phyloP scores from a whole-genome alignment of 2,329 filamentous ascomycete genomes.

The Monosporascus sp. region DNA sequence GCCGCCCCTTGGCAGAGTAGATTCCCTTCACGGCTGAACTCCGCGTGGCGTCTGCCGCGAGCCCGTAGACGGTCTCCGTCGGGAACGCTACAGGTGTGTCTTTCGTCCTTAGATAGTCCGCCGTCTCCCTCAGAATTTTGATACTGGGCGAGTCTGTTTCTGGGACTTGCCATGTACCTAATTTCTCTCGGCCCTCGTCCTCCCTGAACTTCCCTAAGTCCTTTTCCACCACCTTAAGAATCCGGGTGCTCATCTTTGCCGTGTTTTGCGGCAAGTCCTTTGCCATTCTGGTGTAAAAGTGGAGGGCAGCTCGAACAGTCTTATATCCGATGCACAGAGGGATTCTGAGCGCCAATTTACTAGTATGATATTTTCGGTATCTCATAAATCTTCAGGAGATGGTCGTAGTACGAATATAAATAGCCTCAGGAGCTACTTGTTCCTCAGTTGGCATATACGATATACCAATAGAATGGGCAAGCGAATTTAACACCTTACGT shows the following conservation, averaged over 20 bases:
- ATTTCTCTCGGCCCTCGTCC: slow-evolving; percentile 16
- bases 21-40: slow-evolving; percentile 83
- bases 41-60: slow-evolving; percentile 92
- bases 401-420: background rate
- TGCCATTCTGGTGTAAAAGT: slow-evolving; percentile 26
- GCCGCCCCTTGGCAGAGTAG: slow-evolving; percentile 82
- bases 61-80: slow-evolving; percentile 94
- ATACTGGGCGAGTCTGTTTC: slow-evolving; percentile 15
- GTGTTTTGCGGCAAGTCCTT: slow-evolving; percentile 16
- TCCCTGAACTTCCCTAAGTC: slow-evolving; percentile 21
- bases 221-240: slow-evolving; percentile 17
- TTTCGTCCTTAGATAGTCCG: slow-evolving; percentile 56
- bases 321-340: slow-evolving; percentile 8
- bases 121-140: slow-evolving; percentile 54
- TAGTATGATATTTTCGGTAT: slow-evolving; percentile 1
- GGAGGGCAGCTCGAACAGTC: slow-evolving; percentile 21
- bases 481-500: too few species aligned
- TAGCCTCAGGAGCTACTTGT: background rate
- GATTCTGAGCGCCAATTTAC: slow-evolving; percentile 22
- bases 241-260: slow-evolving; percentile 12
- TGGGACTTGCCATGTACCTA: slow-evolving; percentile 22
- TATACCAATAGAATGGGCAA: background rate
- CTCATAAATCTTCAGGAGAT: background rate
- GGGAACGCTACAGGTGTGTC: slow-evolving; percentile 87
- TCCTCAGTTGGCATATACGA: background rate